These are phyloP conservation scores for Anisodus acutangulus DNA, from an alignment of 257 asterid species.

Conservation along the genomic window DNA sequence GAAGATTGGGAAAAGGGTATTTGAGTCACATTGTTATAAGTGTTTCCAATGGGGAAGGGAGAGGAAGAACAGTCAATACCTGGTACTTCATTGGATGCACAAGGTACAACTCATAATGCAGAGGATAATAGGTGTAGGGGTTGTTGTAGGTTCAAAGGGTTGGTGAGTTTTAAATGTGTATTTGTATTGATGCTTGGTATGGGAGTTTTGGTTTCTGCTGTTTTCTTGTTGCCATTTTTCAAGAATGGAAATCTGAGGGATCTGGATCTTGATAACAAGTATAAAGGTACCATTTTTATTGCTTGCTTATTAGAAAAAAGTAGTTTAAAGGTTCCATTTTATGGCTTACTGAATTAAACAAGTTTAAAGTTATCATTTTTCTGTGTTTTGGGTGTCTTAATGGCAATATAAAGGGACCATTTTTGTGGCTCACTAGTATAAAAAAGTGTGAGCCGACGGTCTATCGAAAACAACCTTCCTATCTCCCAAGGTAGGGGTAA, in stretches of 20 bases:
- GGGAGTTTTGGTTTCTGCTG: slow-evolving; percentile 68
- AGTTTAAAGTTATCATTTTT: neutral
- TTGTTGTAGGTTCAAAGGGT: slow-evolving; percentile 35
- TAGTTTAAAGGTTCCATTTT: neutral
- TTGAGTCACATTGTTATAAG: slow-evolving; percentile 56
- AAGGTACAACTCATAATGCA: slow-evolving; percentile 46
- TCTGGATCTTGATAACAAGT: slow-evolving; percentile 72
- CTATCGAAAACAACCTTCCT: no score
- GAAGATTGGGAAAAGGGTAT: slow-evolving; percentile 43
- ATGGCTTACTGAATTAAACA: no score
- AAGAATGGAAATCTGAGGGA: slow-evolving; percentile 52
- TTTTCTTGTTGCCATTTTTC: slow-evolving; percentile 76
- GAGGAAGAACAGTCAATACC: slow-evolving; percentile 57
- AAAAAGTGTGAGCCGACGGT: no score
- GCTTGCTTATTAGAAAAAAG: neutral
- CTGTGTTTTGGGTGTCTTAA: neutral
- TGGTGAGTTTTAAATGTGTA: slow-evolving; percentile 65
- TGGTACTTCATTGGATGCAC: slow-evolving; percentile 52
- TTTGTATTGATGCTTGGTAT: slow-evolving; percentile 61
- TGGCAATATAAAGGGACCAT: no score
- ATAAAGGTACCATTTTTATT: slow-evolving; percentile 36
- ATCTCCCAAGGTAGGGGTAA: no score
- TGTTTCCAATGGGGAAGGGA: slow-evolving; percentile 74
- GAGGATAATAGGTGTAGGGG: slow-evolving; percentile 37
- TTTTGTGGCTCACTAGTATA: no score